Evolutionary conservation across 164 flowering plant genomes (phyloP).

Genomic region (Chloranthus sessilifolius): DNA sequence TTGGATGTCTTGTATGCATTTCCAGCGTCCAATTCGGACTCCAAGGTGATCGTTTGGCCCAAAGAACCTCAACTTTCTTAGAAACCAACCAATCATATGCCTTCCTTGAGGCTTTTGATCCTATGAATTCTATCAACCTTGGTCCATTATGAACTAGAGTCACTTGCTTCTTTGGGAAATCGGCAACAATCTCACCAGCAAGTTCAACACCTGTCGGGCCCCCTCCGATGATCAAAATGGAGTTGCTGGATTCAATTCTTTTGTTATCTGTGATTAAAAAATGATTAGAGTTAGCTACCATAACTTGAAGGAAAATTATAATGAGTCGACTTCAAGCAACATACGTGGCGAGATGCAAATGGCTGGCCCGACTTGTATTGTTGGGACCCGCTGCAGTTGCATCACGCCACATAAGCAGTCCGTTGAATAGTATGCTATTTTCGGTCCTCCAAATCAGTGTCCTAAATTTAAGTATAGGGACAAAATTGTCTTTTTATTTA

Average conservation of each 20-base stretch:
- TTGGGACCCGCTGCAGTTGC: too few relatives aligned
- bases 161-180: conserved; percentile 68
- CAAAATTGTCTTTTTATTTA: neutral
- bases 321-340: too few relatives aligned
- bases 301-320: too few relatives aligned
- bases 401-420: too few relatives aligned
- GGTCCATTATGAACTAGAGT: conserved; percentile 64
- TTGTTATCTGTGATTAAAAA: conserved; percentile 38
- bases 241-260: conserved; percentile 48
- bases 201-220: conserved; percentile 97
- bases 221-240: conserved; percentile 78
- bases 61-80: conserved; percentile 68
- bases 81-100: conserved; percentile 61
- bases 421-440: too few relatives aligned
- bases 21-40: conserved; percentile 26
- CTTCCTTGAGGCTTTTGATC: conserved; percentile 62
- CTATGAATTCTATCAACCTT: conserved; percentile 72
- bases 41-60: conserved; percentile 40
- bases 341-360: too few relatives aligned
- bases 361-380: too few relatives aligned
- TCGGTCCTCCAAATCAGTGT: too few relatives aligned
- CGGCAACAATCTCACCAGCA: conserved; percentile 75
- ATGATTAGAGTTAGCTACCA: too few relatives aligned
- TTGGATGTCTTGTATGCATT: conserved; percentile 35
- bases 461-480: too few relatives aligned